phyloP scores from a whole-genome alignment of 225 moss, liverwort and hornwort species.

The Bryoerythrophyllum caledonicum region DNA sequence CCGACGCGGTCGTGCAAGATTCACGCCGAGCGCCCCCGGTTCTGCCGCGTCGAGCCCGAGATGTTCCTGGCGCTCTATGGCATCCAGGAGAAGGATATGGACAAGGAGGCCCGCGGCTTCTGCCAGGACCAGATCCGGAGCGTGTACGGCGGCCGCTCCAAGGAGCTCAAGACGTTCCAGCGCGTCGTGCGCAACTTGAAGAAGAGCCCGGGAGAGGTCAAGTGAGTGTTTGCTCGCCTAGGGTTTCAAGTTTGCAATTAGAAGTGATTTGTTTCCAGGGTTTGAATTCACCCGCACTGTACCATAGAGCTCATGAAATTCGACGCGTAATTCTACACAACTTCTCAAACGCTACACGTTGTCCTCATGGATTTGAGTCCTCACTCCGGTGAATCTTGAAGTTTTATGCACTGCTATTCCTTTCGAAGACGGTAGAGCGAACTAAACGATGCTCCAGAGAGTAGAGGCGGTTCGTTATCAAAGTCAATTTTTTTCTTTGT shows the following conservation, averaged over 20 bases:
- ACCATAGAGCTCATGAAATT: conserved; percentile 26
- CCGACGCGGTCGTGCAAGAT: conserved; percentile 48
- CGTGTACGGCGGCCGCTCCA: conserved; percentile 63
- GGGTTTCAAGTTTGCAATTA: conserved; percentile 1
- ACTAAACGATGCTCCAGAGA: neutral
- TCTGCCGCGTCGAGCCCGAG: conserved; percentile 60
- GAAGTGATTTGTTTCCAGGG: neutral
- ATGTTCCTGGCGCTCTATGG: conserved; percentile 47
- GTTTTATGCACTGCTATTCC: neutral
- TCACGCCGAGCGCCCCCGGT: conserved; percentile 54
- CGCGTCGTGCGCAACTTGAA: conserved; percentile 47
- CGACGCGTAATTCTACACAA: neutral
- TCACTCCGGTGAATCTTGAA: neutral
- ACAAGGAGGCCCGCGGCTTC: conserved; percentile 52
- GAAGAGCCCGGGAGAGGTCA: conserved; percentile 28
- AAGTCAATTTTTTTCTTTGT: neutral
- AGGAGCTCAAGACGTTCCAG: conserved; percentile 63
- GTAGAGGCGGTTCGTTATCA: too few relatives aligned
- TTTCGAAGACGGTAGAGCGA: neutral
- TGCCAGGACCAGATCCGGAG: conserved; percentile 62
- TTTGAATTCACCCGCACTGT: conserved; percentile 10
- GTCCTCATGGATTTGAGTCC: neutral
- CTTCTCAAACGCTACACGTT: neutral
- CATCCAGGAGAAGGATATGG: conserved; percentile 55
- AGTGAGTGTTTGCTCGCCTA: conserved; percentile 14